Conservation (phyloP, 306 rosid genomes). For the Trifolium fragiferum region DNA sequence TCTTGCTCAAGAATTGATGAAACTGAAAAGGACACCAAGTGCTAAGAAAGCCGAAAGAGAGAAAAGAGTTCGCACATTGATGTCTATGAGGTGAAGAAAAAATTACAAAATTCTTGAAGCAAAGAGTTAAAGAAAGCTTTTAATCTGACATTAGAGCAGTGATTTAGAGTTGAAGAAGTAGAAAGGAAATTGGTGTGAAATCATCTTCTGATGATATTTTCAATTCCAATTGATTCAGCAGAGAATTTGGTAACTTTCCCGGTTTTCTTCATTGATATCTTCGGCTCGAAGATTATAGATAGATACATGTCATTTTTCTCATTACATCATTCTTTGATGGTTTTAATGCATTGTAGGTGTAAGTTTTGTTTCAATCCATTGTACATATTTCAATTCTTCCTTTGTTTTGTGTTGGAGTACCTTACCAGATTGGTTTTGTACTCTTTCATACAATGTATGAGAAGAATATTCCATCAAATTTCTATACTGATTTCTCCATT, state of each 20-base stretch:
- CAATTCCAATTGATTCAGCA: not conserved
- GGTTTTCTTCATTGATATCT: conserved; percentile 27
- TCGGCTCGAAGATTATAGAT: conserved; percentile 29
- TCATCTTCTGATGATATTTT: conserved; percentile 60
- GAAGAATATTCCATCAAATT: conserved; percentile 2
- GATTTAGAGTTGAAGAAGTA: not conserved
- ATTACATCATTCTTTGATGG: conserved; percentile 63
- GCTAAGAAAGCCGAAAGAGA: conserved; percentile 84
- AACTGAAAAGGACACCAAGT: conserved; percentile 63
- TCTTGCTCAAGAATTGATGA: conserved; percentile 70
- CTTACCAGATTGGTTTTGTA: no score
- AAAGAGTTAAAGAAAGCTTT: not conserved
- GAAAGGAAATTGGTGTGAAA: conserved; percentile 13
- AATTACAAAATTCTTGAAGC: not conserved
- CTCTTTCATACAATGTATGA: not conserved
- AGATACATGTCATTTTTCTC: not conserved
- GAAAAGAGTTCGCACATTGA: conserved; percentile 64
- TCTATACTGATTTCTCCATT: not conserved
- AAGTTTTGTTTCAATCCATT: conserved; percentile 8
- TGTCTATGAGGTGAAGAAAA: conserved; percentile 74
- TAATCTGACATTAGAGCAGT: not conserved
- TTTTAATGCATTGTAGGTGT: conserved; percentile 21
- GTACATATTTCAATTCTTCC: conserved; percentile 45
- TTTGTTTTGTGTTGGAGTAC: conserved; percentile 1
- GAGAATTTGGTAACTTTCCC: not conserved